Conservation (phyloP, 495 filamentous ascomycete genomes). For the Penicillium odoratum region DNA sequence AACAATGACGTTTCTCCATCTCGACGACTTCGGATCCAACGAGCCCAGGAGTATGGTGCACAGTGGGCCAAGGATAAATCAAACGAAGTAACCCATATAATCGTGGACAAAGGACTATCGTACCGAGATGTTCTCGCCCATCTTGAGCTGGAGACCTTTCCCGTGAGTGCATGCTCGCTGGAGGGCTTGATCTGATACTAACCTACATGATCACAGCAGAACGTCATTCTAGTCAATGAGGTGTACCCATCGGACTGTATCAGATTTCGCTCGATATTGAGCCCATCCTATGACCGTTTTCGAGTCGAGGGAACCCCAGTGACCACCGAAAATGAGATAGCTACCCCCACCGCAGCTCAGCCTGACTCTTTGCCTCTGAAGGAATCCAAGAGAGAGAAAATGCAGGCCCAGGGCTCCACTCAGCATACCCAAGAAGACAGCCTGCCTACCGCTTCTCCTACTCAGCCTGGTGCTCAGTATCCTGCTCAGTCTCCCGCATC, state of each 20-base stretch:
- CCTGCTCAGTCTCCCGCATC: background rate
- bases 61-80: slow-evolving; percentile 58
- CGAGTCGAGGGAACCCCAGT: slow-evolving; percentile 46
- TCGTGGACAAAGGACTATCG: slow-evolving; percentile 70
- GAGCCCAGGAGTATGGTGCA: slow-evolving; percentile 75
- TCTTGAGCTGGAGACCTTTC: slow-evolving; percentile 51
- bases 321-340: slow-evolving; percentile 8
- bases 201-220: slow-evolving; percentile 41
- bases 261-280: slow-evolving; percentile 55
- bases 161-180: slow-evolving; percentile 36
- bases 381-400: slow-evolving; percentile 20
- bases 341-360: slow-evolving; percentile 1
- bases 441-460: no score
- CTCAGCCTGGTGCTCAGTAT: no score
- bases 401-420: slow-evolving; percentile 17
- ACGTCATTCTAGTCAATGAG: slow-evolving; percentile 68
- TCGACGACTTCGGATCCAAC: slow-evolving; percentile 69
- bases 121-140: slow-evolving; percentile 65
- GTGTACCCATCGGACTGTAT: slow-evolving; percentile 80
- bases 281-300: slow-evolving; percentile 60
- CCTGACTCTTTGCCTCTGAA: slow-evolving; percentile 31
- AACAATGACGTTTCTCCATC: slow-evolving; percentile 69
- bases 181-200: slow-evolving; percentile 12
- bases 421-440: slow-evolving; percentile 6
- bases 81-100: slow-evolving; percentile 64